Base-by-base conservation (phyloP, 495 filamentous ascomycete species). In the Podospora pseudocomata region DNA sequence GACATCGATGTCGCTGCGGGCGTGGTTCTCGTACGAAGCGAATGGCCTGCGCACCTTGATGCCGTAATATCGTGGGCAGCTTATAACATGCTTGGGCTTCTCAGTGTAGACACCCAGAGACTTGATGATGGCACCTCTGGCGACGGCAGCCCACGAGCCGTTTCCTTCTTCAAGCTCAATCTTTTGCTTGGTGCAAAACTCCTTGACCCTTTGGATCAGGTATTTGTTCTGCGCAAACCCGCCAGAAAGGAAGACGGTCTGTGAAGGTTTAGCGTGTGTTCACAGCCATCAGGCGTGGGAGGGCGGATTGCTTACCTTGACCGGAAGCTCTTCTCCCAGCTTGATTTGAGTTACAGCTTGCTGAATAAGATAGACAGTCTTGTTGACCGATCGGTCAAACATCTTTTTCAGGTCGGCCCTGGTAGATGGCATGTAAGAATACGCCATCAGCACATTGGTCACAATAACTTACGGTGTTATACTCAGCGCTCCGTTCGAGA, bases 61-160 rank as follows among this genome's bases (percentile, higher is more conserved):
- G 34, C 76, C 77, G 60, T 76, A 78, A 69, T 77, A 67, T 11
- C 75, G 53, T 0, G 77, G 77, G 54, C 73, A 74, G 7, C 18
- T 30, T 5, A 34, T 64, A 19, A 77, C 72, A 3, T 71, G 15
- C 0, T 44, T 7, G 2, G 73, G 70, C 44, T 71, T 56, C 1
- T 66, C 63, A 2, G 72, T 76, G 44, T 76, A 73, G 18, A 78
- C 60, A 9, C 76, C 76, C 6, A 75, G 53, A 0, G 71, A 76
- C 44, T 72, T 73, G 23, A 79, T 71, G 30, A 78, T 73, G 27
- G 76, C 77, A 9, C 77, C 77, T 13, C 69, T 68, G 0, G 69
- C 73, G 27, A 79, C 76, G 30, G 73, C 77, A 44, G 57, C 72
- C 77, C 77, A 79, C 28, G 72, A 75, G 34, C 68, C 66, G 0